Evolutionary conservation across 2,329 filamentous ascomycete species (phyloP), one percentile per base, ranked within the genome.

Genomic region (Fusarium sp.): DNA sequence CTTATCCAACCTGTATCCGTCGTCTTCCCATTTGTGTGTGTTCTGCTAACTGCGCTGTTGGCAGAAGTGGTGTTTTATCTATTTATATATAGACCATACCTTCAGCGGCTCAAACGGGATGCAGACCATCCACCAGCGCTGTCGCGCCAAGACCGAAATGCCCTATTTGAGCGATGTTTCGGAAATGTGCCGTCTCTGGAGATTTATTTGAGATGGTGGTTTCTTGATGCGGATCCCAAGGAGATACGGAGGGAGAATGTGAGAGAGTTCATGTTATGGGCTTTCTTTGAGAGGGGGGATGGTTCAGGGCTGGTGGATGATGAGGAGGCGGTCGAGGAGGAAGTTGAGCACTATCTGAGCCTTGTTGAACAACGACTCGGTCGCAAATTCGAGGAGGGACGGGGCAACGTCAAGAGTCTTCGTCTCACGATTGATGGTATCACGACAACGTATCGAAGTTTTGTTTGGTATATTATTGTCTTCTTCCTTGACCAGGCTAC

Each of bases 231-330:
- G 4, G 82, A 86, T 15, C 63, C 83, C 3, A 78, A 83, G 23
- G 89, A 91, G 38, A 89, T 94, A 60, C 84, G 86, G 48, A 83
- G 87, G n/a, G 90, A 93, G n/a, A 92, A 93, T 74, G 80, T 93
- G 58, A 86, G 85, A 72, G 89, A 92, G 69, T 93, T 92, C 73
- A 79, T 92, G 27, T 83, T 87, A 14, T 94, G 92, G 92, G 90
- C 88, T 3, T 89, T 93, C 75, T 88, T 91, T 66, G 89, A 91
- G 52, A 76, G 66, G 10, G 80, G 79, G 0, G 80, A 80, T 5
- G 79, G 58, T 11, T 44, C 48, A 54, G 57, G n/a, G 7, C 7
- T 56, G 10, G 55, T 56, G 21, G 61, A 65, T 19, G 68, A 69
- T n/a, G 48, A 63, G 6, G 73, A 77, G 1, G 82, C 84, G 10